Conservation (phyloP, 345 rosid genomes). For the Linum usitatissimum region DNA sequence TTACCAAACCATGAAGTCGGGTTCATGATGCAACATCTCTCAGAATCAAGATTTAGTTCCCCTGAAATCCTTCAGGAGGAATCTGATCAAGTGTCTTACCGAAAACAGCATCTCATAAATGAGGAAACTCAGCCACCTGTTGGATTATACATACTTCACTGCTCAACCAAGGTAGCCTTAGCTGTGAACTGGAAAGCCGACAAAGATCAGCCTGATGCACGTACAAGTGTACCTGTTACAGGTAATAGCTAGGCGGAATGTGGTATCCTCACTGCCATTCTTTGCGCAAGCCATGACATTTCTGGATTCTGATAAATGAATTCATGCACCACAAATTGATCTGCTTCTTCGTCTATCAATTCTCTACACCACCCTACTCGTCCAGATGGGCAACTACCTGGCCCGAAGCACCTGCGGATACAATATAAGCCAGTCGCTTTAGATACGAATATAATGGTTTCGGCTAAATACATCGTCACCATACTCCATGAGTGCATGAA, state of each 20-base stretch:
- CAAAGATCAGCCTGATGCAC: neutral
- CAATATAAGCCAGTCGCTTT: neutral
- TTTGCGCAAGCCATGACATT: slow-evolving; percentile 70
- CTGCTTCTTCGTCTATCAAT: slow-evolving; percentile 85
- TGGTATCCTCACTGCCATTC: slow-evolving; percentile 69
- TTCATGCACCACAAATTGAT: slow-evolving; percentile 56
- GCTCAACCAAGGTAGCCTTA: neutral
- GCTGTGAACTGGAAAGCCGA: too few relatives aligned
- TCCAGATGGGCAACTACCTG: slow-evolving; percentile 61
- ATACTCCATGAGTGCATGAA: too few relatives aligned
- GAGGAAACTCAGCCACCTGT: neutral
- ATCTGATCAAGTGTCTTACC: neutral
- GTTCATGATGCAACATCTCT: neutral
- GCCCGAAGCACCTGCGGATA: slow-evolving; percentile 67
- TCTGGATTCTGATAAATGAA: slow-evolving; percentile 68
- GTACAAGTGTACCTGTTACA: neutral
- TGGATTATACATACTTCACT: neutral
- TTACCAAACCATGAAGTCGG: neutral
- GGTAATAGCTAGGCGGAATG: slow-evolving; percentile 37
- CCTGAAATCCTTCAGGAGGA: neutral
- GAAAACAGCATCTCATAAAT: neutral
- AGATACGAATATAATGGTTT: too few relatives aligned
- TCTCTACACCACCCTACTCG: slow-evolving; percentile 81
- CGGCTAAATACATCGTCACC: too few relatives aligned
- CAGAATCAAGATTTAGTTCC: neutral